Evolutionary conservation across 371 early-diverging fungal species (phyloP), one percentile per base, ranked within the genome.

Genomic region (Mucor piriformis): DNA sequence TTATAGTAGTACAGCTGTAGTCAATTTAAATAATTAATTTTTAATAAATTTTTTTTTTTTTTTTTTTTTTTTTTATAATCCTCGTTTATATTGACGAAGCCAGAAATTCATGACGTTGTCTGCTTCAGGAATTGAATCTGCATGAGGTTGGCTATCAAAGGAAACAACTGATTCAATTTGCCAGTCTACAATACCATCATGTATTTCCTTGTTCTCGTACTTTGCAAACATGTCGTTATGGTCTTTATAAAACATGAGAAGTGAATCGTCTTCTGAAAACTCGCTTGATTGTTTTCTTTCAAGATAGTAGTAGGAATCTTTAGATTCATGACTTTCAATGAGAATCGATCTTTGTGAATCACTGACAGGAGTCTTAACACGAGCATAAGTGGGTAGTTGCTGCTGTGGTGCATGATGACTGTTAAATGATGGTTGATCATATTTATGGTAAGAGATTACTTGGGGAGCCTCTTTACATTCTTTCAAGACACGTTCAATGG

Each of bases 1-100:
- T 37, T 75, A 75, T 59, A 69, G 70, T 47, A 72, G 57, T 40
- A 52, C 60, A 2, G 53, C 33, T 6, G 42, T 53, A 1, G 59
- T 40, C 0, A 46, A 55, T 13, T 4, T 38, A 29, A 57, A 57
- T 16, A n/a, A 57, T n/a, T 23, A 10, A 25, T 51, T 1, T 23
- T 23, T 35, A 21, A 21, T 50, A 20, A 24, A 46, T 24, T 8
- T 7, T 3, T 12, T 12, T 24, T 24, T 24, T 24, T 24, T 20
- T 24, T 8, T 7, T 3, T 12, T 12, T 24, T 24, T 24, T 24
- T 24, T 20, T 40, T 24, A 52, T 20, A 44, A 34, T 13, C 18
- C 32, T 49, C 54, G 18, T 40, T 52, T 59, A 21, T 44, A 52
- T 47, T 52, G 60, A 15, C 0, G 24, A 15, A 33, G 3, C 60